A percentile compares a stretch with the other conserved stretches of the same genome.
Evolutionary conservation across 768 basidiomycete genomes (phyloP).

Genomic region (Russula virescens): DNA sequence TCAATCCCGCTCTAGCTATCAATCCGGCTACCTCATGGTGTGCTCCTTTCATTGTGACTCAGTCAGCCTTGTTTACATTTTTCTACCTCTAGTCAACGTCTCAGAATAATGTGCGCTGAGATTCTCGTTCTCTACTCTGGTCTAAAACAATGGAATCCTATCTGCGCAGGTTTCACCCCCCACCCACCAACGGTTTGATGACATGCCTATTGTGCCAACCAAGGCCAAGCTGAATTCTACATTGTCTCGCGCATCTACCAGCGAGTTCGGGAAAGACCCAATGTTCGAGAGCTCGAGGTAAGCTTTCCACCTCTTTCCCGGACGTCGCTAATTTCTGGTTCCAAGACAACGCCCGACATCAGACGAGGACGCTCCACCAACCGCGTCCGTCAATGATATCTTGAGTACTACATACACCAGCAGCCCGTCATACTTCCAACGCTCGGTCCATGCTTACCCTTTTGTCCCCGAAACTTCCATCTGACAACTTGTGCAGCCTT

Average conservation of each 20-base stretch:
- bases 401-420: slow-evolving; percentile 51
- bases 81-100: slow-evolving; percentile 45
- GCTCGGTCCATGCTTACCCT: slow-evolving; percentile 35
- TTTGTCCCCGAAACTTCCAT: background rate
- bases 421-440: slow-evolving; percentile 39
- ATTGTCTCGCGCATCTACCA: slow-evolving; percentile 54
- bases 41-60: slow-evolving; percentile 23
- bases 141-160: background rate
- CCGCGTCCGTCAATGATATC: slow-evolving; percentile 68
- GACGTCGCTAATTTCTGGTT: background rate
- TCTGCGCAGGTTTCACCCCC: slow-evolving; percentile 37
- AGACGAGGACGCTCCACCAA: slow-evolving; percentile 72
- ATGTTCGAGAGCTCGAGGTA: slow-evolving; percentile 76
- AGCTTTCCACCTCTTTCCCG: slow-evolving; percentile 24
- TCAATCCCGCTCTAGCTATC: slow-evolving; percentile 72
- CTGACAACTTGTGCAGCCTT: slow-evolving; percentile 30
- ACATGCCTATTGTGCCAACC: slow-evolving; percentile 68
- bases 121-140: background rate
- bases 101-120: slow-evolving; percentile 47
- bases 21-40: slow-evolving; percentile 78
- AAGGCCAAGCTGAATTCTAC: slow-evolving; percentile 77
- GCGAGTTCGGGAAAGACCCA: slow-evolving; percentile 77
- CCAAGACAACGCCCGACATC: slow-evolving; percentile 17
- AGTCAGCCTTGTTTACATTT: background rate
- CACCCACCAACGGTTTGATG: slow-evolving; percentile 60